Conservation (phyloP, 257 asterid genomes). For the Ilex asprella region DNA sequence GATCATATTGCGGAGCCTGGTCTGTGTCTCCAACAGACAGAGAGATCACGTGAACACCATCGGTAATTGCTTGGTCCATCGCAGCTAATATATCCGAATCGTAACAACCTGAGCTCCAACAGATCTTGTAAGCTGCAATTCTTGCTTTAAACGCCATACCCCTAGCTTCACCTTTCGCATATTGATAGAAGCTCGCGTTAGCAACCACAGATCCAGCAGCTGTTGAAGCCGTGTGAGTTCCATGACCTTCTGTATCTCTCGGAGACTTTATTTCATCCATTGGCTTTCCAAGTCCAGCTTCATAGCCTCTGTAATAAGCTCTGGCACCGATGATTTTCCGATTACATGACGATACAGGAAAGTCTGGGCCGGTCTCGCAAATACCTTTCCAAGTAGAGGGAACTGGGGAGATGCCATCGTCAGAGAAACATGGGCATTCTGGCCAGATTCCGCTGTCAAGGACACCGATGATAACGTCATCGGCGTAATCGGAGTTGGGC, state of each 20-base stretch:
- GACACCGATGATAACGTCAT: conserved; percentile 73
- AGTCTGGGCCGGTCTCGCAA: conserved; percentile 53
- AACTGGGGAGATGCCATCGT: conserved; percentile 51
- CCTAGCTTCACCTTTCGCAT: conserved; percentile 76
- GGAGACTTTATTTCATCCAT: conserved; percentile 54
- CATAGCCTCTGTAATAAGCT: conserved; percentile 60
- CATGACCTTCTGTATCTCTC: conserved; percentile 93
- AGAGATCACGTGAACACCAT: conserved; percentile 77
- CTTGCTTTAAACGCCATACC: conserved; percentile 92
- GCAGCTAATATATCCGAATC: conserved; percentile 90
- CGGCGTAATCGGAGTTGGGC: conserved; percentile 83
- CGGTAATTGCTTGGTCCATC: conserved; percentile 66
- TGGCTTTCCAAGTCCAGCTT: conserved; percentile 28
- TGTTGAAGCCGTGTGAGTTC: conserved; percentile 89
- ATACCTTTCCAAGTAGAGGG: conserved; percentile 77
- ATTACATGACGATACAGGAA: conserved; percentile 52
- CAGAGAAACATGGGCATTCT: conserved; percentile 76
- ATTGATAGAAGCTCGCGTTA: conserved; percentile 73
- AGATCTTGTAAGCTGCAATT: conserved; percentile 77
- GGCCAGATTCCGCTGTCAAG: conserved; percentile 98
- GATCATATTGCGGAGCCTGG: conserved; percentile 52
- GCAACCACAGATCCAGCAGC: conserved; percentile 76
- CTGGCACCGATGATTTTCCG: conserved; percentile 71
- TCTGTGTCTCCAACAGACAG: conserved; percentile 78
- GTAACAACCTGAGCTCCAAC: conserved; percentile 72